phyloP scores from a whole-genome alignment of 2,329 filamentous ascomycete species.

The Tolypocladium album region DNA sequence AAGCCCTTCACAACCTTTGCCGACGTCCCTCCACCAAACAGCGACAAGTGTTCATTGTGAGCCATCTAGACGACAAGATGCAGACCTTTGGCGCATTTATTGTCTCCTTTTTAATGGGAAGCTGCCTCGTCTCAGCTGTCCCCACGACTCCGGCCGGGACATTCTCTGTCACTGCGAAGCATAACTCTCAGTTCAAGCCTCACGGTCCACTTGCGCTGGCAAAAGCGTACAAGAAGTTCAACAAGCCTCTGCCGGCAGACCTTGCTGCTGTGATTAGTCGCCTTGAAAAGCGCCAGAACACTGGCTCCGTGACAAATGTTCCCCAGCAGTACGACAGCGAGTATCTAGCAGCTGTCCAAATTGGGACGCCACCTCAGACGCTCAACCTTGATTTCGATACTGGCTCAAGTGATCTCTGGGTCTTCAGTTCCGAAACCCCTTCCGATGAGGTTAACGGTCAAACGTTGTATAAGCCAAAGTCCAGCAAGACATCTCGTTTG shows the following conservation, averaged over 20 bases:
- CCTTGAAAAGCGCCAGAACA: background rate
- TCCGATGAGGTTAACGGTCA: slow-evolving; percentile 25
- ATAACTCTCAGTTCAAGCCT: background rate
- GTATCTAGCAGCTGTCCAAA: slow-evolving; percentile 8
- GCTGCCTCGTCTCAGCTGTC: background rate
- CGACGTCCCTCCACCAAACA: background rate
- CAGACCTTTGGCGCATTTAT: background rate
- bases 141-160: background rate
- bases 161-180: background rate
- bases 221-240: background rate
- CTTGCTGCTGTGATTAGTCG: background rate
- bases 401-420: slow-evolving; percentile 16
- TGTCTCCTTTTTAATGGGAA: background rate
- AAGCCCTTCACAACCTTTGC: background rate
- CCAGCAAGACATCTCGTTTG: slow-evolving; percentile 25
- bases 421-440: slow-evolving; percentile 32
- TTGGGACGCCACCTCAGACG: slow-evolving; percentile 10
- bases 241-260: background rate
- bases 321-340: slow-evolving; percentile 5
- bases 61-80: background rate
- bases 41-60: background rate
- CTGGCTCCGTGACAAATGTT: slow-evolving; percentile 4
- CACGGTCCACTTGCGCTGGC: background rate
- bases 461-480: slow-evolving; percentile 24
- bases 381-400: slow-evolving; percentile 11